phyloP scores from a whole-genome alignment of 768 basidiomycete genomes.

The Kwoniella heveanensis region DNA sequence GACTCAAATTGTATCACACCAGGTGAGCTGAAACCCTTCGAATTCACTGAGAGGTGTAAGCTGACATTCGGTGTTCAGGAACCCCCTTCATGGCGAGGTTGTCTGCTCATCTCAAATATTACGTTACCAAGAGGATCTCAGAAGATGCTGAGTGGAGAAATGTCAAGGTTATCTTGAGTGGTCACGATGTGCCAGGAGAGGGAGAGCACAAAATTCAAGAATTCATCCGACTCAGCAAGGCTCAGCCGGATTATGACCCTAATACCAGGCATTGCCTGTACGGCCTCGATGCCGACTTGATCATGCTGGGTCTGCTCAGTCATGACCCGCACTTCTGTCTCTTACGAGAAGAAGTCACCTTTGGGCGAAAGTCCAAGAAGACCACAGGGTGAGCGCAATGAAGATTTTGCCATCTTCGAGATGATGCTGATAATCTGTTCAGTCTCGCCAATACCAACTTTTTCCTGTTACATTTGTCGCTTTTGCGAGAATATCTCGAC shows the following conservation, averaged over 20 bases:
- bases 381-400: constrained; percentile 61
- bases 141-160: constrained; percentile 95
- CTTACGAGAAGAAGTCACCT: constrained; percentile 96
- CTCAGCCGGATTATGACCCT: constrained; percentile 93
- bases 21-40: constrained; percentile 62
- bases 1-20: constrained; percentile 99
- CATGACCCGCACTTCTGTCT: constrained; percentile 99
- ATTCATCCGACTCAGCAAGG: constrained; percentile 90
- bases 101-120: constrained; percentile 91
- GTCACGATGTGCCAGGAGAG: constrained; percentile 95
- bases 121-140: constrained; percentile 95
- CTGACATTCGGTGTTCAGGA: constrained; percentile 59
- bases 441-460: constrained; percentile 64
- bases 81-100: constrained; percentile 93
- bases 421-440: too few relatives aligned
- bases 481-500: constrained; percentile 96
- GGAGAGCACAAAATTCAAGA: constrained; percentile 99
- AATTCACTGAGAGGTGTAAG: constrained; percentile 3
- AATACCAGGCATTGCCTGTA: constrained; percentile 97
- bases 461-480: constrained; percentile 88
- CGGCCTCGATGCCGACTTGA: constrained; percentile 95
- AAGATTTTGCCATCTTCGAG: too few relatives aligned
- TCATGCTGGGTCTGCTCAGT: constrained; percentile 95
- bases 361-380: constrained; percentile 82
- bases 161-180: constrained; percentile 88